Percentiles rank a stretch among this genome's conserved stretches.
These are phyloP conservation scores for Aspergillus phoenicis DNA, from an alignment of 2,329 filamentous ascomycete genomes.

Conservation along the genomic window DNA sequence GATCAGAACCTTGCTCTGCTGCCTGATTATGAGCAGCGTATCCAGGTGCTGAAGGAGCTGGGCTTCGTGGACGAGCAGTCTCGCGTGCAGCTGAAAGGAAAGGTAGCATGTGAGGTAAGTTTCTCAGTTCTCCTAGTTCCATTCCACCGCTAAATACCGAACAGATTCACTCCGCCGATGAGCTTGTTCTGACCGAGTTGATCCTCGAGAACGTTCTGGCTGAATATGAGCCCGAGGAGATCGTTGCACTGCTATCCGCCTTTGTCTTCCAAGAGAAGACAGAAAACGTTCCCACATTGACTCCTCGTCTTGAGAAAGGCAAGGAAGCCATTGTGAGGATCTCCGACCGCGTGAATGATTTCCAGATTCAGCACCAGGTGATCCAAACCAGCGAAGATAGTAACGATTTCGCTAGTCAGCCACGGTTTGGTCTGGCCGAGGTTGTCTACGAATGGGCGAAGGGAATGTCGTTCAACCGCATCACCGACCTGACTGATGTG, in stretches of 20 bases:
- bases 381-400: slow-evolving; percentile 86
- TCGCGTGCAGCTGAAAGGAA: slow-evolving; percentile 93
- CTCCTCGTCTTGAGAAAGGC: slow-evolving; percentile 77
- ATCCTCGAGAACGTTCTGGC: slow-evolving; percentile 96
- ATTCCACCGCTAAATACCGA: neutral
- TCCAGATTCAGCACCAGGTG: slow-evolving; percentile 89
- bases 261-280: slow-evolving; percentile 99
- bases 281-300: slow-evolving; percentile 75
- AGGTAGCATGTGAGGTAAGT: slow-evolving; percentile 84
- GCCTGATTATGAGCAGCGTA: slow-evolving; percentile 94
- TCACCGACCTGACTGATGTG: slow-evolving; percentile 92
- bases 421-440: slow-evolving; percentile 91
- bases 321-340: slow-evolving; percentile 85
- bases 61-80: slow-evolving; percentile 86
- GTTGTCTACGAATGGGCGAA: slow-evolving; percentile 98
- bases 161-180: slow-evolving; percentile 88
- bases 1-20: slow-evolving; percentile 95
- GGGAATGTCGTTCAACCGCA: slow-evolving; percentile 98
- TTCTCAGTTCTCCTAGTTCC: neutral
- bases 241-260: slow-evolving; percentile 86
- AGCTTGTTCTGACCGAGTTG: slow-evolving; percentile 92
- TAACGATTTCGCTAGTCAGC: slow-evolving; percentile 85
- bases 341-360: slow-evolving; percentile 86
- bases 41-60: slow-evolving; percentile 87
- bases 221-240: slow-evolving; percentile 93